Evolutionary conservation across 164 flowering plant genomes (phyloP).

Genomic region (Sedum album): DNA sequence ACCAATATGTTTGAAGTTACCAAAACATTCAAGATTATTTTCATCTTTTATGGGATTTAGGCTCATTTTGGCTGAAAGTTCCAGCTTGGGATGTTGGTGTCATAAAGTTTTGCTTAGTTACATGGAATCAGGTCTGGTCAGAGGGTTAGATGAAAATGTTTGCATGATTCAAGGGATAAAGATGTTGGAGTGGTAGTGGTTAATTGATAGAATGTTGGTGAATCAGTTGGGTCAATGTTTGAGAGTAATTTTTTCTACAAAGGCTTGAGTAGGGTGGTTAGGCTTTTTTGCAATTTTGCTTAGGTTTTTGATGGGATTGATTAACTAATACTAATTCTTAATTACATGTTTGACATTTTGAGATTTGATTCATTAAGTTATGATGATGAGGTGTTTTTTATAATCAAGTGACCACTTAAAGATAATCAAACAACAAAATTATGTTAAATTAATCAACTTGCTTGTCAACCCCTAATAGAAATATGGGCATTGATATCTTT

Average conservation of each 20-base stretch:
- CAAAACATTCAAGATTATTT: too few species aligned
- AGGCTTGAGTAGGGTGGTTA: background rate
- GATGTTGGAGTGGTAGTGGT: background rate
- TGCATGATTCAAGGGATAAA: background rate
- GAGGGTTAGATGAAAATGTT: background rate
- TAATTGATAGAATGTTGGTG: background rate
- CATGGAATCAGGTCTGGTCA: background rate
- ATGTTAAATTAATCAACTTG: background rate
- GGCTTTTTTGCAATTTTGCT: background rate
- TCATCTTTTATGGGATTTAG: too few species aligned
- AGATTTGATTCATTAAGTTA: background rate
- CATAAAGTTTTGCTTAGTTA: background rate
- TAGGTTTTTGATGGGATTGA: background rate
- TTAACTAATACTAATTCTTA: background rate
- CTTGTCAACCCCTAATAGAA: too few species aligned
- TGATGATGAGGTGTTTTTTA: background rate
- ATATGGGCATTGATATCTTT: too few species aligned
- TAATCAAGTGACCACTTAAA: background rate
- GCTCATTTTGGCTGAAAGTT: too few species aligned
- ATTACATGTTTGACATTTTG: background rate
- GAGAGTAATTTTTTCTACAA: background rate
- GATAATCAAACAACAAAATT: background rate
- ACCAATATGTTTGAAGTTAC: too few species aligned
- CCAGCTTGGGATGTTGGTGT: background rate
- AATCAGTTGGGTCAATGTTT: conserved; percentile 4